Evolutionary conservation across 148 eudicot genomes (phyloP).

Genomic region (Nepenthes gracilis): DNA sequence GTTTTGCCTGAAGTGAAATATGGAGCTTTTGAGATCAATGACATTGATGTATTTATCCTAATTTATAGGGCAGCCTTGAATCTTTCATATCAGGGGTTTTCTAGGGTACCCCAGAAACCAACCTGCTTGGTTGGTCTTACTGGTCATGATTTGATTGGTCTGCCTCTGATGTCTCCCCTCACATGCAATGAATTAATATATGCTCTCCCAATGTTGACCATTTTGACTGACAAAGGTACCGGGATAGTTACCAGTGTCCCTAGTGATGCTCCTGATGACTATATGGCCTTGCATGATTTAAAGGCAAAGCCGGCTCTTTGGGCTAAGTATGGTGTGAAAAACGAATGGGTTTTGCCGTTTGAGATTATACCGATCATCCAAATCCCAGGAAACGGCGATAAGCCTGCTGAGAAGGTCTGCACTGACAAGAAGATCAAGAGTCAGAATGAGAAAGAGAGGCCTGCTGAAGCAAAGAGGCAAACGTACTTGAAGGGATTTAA

Average conservation of each 20-base stretch:
- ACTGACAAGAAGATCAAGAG: conserved; percentile 77
- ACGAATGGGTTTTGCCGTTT: conserved; percentile 80
- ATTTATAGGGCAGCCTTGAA: conserved; percentile 77
- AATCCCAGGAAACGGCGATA: conserved; percentile 84
- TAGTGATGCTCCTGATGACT: conserved; percentile 94
- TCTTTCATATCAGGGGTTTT: conserved; percentile 72
- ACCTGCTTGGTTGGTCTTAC: conserved; percentile 71
- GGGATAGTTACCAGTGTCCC: conserved; percentile 95
- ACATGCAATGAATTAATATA: conserved; percentile 61
- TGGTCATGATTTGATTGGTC: conserved; percentile 79
- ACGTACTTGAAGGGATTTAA: conserved; percentile 85
- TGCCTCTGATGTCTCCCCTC: conserved; percentile 75
- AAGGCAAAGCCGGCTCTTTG: conserved; percentile 70
- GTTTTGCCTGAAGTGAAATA: conserved; percentile 82
- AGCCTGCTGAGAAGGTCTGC: conserved; percentile 85
- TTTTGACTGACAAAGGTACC: conserved; percentile 91
- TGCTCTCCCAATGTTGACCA: conserved; percentile 74
- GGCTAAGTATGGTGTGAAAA: conserved; percentile 67
- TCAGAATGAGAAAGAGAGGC: conserved; percentile 87
- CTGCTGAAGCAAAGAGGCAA: conserved; percentile 73
- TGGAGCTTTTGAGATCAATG: conserved; percentile 86
- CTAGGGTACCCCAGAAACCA: conserved; percentile 59
- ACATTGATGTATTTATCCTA: conserved; percentile 57
- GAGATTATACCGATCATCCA: conserved; percentile 77
- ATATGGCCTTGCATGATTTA: conserved; percentile 64